These are phyloP conservation scores for Agrocybe pediades DNA, from an alignment of 768 basidiomycete species.

Conservation along the genomic window DNA sequence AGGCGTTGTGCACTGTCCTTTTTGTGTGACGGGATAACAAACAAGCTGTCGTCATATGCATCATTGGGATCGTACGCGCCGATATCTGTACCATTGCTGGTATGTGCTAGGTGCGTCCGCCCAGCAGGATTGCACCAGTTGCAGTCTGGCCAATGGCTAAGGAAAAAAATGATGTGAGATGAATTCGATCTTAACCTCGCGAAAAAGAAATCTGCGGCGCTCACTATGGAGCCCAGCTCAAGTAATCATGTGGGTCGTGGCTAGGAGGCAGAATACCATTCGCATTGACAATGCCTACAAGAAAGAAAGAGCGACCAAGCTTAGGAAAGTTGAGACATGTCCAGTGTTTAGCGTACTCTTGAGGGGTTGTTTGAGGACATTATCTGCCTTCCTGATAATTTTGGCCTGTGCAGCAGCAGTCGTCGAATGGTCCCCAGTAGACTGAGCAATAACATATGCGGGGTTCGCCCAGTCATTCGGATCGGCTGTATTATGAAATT, in stretches of 20 bases:
- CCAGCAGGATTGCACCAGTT: conserved; percentile 43
- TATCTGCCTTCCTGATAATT: conserved; percentile 38
- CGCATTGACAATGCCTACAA: conserved; percentile 35
- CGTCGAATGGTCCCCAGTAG: conserved; percentile 12
- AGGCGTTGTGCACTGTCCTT: no score
- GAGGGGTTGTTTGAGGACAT: conserved; percentile 34
- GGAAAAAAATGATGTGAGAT: neutral
- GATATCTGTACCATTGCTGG: conserved; percentile 1
- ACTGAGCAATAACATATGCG: conserved; percentile 38
- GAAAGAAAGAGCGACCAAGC: neutral
- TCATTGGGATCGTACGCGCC: conserved; percentile 7
- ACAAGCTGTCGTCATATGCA: no score
- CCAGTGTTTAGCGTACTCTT: conserved; percentile 23
- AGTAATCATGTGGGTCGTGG: conserved; percentile 45
- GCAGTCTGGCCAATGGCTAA: conserved; percentile 57
- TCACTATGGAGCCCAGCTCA: conserved; percentile 63
- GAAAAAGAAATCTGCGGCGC: neutral
- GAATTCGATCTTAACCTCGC: neutral
- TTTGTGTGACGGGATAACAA: no score
- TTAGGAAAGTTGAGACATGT: conserved; percentile 24
- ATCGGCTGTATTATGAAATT: conserved; percentile 33
- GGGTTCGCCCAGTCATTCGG: conserved; percentile 52
- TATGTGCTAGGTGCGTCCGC: conserved; percentile 25
- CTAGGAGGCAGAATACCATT: conserved; percentile 26
- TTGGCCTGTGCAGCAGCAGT: conserved; percentile 33